phyloP scores from a whole-genome alignment of 192 early-diverging fungal genomes.

The Coemansia sp. region DNA sequence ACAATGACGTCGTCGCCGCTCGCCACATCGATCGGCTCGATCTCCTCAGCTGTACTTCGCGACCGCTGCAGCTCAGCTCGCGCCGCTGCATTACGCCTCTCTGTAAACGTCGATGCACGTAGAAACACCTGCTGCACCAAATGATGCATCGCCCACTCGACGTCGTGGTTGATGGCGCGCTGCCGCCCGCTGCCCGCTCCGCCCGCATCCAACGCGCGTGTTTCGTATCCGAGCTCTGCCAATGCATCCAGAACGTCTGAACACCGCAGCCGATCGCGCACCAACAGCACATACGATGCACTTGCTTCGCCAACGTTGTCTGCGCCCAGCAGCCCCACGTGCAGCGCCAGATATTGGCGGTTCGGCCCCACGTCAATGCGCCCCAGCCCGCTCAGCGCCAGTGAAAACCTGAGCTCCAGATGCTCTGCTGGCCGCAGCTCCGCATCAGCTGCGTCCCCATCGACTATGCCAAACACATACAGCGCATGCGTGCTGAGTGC shows the following conservation, averaged over 20 bases:
- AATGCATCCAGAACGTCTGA: conserved; percentile 54
- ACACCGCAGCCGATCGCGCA: conserved; percentile 54
- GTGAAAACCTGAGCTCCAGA: conserved; percentile 32
- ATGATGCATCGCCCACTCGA: conserved; percentile 60
- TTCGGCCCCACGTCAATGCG: conserved; percentile 56
- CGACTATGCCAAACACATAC: conserved; percentile 41
- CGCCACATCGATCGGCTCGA: conserved; percentile 43
- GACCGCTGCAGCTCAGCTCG: conserved; percentile 34
- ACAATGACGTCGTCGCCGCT: conserved; percentile 49
- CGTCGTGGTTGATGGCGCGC: conserved; percentile 55
- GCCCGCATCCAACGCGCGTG: conserved; percentile 38
- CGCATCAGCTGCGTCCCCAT: conserved; percentile 30
- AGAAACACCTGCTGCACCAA: conserved; percentile 54
- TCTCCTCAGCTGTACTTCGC: conserved; percentile 24
- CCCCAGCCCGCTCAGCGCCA: conserved; percentile 34
- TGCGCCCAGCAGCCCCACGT: conserved; percentile 26
- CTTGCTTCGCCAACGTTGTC: conserved; percentile 1
- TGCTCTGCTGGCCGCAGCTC: conserved; percentile 48
- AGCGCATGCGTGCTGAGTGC: conserved; percentile 50
- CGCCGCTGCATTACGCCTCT: conserved; percentile 15
- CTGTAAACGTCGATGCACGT: conserved; percentile 28
- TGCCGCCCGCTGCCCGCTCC: conserved; percentile 38
- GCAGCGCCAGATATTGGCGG: conserved; percentile 52
- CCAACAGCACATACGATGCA: conserved; percentile 47
- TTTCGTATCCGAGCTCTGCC: conserved; percentile 54